Evolutionary conservation across 108 stramenopile species (phyloP).

Genomic region (Conticribra guillardii): DNA sequence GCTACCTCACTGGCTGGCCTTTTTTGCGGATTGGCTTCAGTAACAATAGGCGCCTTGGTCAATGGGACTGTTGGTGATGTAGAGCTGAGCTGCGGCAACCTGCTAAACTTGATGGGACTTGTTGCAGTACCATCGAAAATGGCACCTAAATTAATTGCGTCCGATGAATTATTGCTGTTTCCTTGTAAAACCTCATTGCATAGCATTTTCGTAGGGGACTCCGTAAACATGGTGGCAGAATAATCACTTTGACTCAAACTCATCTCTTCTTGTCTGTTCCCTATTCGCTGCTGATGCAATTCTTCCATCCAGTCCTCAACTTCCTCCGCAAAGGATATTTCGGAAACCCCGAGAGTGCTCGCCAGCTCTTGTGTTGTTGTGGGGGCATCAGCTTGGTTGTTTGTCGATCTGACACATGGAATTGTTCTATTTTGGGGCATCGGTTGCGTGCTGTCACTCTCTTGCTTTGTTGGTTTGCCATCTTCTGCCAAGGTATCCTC

Average conservation of each 20-base stretch:
- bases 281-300: not conserved
- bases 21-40: not conserved
- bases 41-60: not conserved
- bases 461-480: no score
- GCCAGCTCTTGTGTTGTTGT: no score
- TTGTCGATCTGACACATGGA: no score
- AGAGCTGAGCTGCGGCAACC: not conserved
- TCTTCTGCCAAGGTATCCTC: no score
- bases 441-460: no score
- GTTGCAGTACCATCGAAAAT: not conserved
- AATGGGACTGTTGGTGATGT: not conserved
- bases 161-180: not conserved
- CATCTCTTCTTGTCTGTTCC: not conserved
- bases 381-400: no score
- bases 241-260: not conserved
- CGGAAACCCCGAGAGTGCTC: not conserved
- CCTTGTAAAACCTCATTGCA: not conserved
- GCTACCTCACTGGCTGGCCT: constrained; percentile 12
- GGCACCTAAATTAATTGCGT: not conserved
- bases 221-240: not conserved
- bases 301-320: constrained; percentile 11
- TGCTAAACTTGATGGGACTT: not conserved
- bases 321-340: constrained; percentile 9
- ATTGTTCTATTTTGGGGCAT: not conserved
- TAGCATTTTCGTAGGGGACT: not conserved